Evolutionary conservation across 495 filamentous ascomycete genomes (phyloP).

Genomic region (Extremus antarcticus): DNA sequence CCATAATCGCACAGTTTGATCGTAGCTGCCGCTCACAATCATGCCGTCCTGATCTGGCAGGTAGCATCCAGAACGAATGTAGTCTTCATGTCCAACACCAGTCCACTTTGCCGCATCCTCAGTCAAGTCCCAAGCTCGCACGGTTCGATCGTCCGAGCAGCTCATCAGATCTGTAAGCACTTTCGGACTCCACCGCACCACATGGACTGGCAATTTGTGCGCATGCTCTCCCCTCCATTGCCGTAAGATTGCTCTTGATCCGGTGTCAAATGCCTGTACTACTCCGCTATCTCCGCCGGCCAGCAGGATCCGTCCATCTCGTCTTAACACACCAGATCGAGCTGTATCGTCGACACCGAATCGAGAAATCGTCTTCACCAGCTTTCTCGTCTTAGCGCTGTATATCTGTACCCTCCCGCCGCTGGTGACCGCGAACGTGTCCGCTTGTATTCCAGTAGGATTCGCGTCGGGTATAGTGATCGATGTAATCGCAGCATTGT

Average conservation of each 20-base stretch:
- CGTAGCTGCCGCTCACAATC: conserved; percentile 82
- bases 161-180: conserved; percentile 78
- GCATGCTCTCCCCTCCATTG: conserved; percentile 63
- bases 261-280: conserved; percentile 90
- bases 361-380: conserved; percentile 80
- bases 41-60: conserved; percentile 69
- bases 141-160: conserved; percentile 78
- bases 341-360: conserved; percentile 68
- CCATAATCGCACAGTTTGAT: conserved; percentile 87
- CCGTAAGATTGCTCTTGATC: conserved; percentile 80
- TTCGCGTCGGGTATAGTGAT: conserved; percentile 65
- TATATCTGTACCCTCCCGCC: conserved; percentile 87
- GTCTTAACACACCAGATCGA: conserved; percentile 72
- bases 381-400: conserved; percentile 76
- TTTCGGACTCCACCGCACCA: conserved; percentile 74
- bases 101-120: conserved; percentile 59
- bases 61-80: conserved; percentile 76
- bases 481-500: conserved; percentile 72
- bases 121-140: conserved; percentile 88
- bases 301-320: conserved; percentile 78
- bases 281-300: conserved; percentile 82
- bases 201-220: conserved; percentile 92
- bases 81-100: conserved; percentile 85
- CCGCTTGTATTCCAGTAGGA: conserved; percentile 38
- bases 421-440: conserved; percentile 85